Conservation (phyloP, 169 alveolate genomes). For the Plasmodium knowlesi region DNA sequence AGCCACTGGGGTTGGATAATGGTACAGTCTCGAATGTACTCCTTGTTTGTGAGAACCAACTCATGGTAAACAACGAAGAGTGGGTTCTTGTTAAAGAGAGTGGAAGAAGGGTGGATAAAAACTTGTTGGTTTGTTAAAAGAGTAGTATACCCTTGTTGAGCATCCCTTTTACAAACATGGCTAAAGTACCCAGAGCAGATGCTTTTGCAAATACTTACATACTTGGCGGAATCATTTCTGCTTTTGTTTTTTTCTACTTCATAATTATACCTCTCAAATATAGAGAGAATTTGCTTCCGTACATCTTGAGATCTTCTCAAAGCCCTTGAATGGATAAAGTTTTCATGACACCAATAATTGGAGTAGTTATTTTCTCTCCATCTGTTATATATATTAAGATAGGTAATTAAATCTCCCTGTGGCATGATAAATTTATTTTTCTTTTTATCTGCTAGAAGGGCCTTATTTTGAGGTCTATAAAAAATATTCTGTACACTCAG, state of each 20-base stretch:
- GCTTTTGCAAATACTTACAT: constrained; percentile 94
- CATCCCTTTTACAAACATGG: constrained; percentile 97
- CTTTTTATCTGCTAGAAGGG: constrained; percentile 96
- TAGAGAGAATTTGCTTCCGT: constrained; percentile 94
- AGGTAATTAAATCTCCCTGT: constrained; percentile 99
- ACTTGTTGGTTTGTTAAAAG: constrained; percentile 97
- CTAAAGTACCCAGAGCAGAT: constrained; percentile 98
- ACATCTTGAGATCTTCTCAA: constrained; percentile 97
- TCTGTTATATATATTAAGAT: constrained; percentile 95
- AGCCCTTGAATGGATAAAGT: constrained; percentile 95
- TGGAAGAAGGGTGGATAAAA: constrained; percentile 98
- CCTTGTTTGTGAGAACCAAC: constrained; percentile 97
- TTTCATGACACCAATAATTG: constrained; percentile 97
- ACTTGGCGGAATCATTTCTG: constrained; percentile 80
- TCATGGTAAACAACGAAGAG: constrained; percentile 99
- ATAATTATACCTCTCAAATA: constrained; percentile 96
- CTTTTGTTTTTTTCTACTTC: constrained; percentile 88
- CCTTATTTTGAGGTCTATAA: constrained; percentile 98
- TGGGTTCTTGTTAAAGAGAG: constrained; percentile 92
- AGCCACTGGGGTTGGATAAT: constrained; percentile 98
- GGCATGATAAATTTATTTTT: constrained; percentile 95
- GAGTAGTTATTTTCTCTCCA: constrained; percentile 95
- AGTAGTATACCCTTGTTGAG: constrained; percentile 98
- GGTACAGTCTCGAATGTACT: constrained; percentile 98
- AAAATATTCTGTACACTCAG: constrained; percentile 97